These are phyloP conservation scores for Fusarium pininemorale DNA, from an alignment of 2,329 filamentous ascomycete genomes.

Conservation along the genomic window DNA sequence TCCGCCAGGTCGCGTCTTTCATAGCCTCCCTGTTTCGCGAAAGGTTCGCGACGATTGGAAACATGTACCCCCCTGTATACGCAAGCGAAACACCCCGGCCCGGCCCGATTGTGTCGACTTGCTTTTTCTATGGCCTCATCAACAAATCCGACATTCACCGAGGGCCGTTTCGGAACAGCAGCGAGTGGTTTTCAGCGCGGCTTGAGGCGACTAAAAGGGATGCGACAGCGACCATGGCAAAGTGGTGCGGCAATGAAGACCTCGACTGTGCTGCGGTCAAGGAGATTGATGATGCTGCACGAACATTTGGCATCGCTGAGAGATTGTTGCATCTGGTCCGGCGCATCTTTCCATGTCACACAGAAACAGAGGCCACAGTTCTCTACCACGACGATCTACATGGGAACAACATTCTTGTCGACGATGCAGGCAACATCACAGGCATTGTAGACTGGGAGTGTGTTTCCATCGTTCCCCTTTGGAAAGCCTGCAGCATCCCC, in stretches of 20 bases:
- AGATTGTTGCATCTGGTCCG: slow-evolving; percentile 44
- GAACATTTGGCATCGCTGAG: slow-evolving; percentile 32
- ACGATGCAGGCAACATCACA: slow-evolving; percentile 47
- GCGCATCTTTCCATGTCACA: slow-evolving; percentile 42
- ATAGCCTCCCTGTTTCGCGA: slow-evolving; percentile 31
- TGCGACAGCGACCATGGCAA: not conserved
- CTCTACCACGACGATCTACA: slow-evolving; percentile 51
- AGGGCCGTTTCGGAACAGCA: slow-evolving; percentile 48
- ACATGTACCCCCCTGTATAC: slow-evolving; percentile 15
- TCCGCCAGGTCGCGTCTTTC: slow-evolving; percentile 12
- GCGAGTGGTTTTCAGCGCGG: slow-evolving; percentile 48
- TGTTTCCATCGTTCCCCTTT: slow-evolving; percentile 51
- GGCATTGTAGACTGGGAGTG: slow-evolving; percentile 56
- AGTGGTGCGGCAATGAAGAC: not conserved
- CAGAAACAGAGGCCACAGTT: slow-evolving; percentile 41
- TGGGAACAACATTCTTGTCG: slow-evolving; percentile 51
- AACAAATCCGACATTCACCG: slow-evolving; percentile 45
- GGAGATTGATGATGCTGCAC: slow-evolving; percentile 46
- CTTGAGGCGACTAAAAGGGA: slow-evolving; percentile 23
- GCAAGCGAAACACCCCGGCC: not conserved
- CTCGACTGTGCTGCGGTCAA: slow-evolving; percentile 34
- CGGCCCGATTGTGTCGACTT: slow-evolving; percentile 46
- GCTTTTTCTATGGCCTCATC: slow-evolving; percentile 48
- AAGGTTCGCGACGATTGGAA: slow-evolving; percentile 38
- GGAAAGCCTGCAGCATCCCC: slow-evolving; percentile 48